A percentile compares a stretch with the other conserved stretches of the same genome.
Evolutionary conservation across 164 flowering plant species (phyloP).

Genomic region (Magnolia sinica): DNA sequence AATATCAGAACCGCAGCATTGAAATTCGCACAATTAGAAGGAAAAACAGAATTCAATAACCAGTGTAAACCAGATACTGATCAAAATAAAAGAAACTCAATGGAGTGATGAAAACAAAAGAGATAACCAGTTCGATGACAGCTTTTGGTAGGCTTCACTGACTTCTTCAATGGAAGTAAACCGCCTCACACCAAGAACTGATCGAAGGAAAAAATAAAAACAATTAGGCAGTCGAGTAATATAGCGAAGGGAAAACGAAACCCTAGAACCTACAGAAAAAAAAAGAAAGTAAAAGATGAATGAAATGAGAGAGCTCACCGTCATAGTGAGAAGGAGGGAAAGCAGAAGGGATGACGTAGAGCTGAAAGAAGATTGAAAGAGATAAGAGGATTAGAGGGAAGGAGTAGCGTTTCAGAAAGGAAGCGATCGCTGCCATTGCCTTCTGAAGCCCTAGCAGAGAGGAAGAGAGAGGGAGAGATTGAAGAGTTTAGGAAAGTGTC

Average conservation of each 20-base stretch:
- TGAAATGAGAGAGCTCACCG: slow-evolving; percentile 34
- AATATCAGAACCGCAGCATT: too few relatives aligned
- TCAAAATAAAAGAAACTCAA: background rate
- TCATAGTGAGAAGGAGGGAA: slow-evolving; percentile 80
- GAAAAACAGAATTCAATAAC: background rate
- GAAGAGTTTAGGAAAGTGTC: background rate
- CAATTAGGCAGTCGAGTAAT: background rate
- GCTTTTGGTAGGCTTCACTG: slow-evolving; percentile 57
- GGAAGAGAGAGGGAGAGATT: slow-evolving; percentile 8
- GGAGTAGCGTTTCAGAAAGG: slow-evolving; percentile 48
- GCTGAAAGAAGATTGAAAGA: slow-evolving; percentile 56
- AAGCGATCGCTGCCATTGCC: background rate
- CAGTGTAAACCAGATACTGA: background rate
- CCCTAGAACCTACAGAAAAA: too few relatives aligned
- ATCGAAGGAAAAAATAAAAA: background rate
- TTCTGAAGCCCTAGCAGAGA: slow-evolving; percentile 3
- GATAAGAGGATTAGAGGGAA: slow-evolving; percentile 54
- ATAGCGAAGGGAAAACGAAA: background rate
- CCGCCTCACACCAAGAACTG: slow-evolving; percentile 58
- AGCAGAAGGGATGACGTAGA: slow-evolving; percentile 54
- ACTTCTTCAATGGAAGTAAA: slow-evolving; percentile 60
- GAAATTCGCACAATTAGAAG: background rate
- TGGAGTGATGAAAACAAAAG: background rate
- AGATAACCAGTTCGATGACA: slow-evolving; percentile 52
- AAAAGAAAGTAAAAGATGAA: background rate